Evolutionary conservation across 2,329 filamentous ascomycete species (phyloP).

Genomic region (Talaromyces pinophilus): DNA sequence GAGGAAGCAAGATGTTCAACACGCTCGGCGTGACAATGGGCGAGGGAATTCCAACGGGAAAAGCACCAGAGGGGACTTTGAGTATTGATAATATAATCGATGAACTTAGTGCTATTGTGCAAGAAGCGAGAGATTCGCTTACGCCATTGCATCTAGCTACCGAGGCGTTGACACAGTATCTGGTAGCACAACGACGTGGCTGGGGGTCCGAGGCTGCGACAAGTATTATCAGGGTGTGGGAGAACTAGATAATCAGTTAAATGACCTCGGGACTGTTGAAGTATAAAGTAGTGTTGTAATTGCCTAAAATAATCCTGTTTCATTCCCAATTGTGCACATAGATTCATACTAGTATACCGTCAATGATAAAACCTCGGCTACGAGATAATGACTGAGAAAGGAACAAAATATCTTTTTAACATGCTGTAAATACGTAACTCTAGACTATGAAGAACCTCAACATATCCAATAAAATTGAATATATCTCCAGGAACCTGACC

Average conservation of each 20-base stretch:
- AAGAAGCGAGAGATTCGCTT: conserved; percentile 44
- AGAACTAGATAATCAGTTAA: conserved; percentile 17
- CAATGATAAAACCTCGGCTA: background rate
- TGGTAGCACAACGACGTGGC: conserved; percentile 36
- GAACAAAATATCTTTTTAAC: background rate
- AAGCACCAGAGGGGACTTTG: conserved; percentile 35
- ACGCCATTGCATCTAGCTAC: conserved; percentile 43
- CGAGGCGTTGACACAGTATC: conserved; percentile 39
- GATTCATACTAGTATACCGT: background rate
- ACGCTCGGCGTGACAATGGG: conserved; percentile 42
- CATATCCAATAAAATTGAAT: background rate
- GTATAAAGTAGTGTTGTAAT: background rate
- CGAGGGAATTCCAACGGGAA: conserved; percentile 31
- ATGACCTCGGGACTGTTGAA: too few relatives aligned
- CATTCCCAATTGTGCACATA: background rate
- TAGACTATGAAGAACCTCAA: background rate
- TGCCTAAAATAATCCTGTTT: background rate
- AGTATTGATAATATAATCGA: conserved; percentile 41
- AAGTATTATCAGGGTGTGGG: conserved; percentile 39
- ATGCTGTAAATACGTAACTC: background rate
- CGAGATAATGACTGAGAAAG: background rate
- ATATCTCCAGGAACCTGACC: background rate
- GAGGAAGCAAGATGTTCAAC: conserved; percentile 49
- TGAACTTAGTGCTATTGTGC: conserved; percentile 45
- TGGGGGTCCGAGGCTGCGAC: conserved; percentile 34